A percentile compares a stretch with the other conserved stretches of the same genome.
These are phyloP conservation scores for Globisporangium solare DNA, from an alignment of 352 stramenopile genomes.

Conservation along the genomic window DNA sequence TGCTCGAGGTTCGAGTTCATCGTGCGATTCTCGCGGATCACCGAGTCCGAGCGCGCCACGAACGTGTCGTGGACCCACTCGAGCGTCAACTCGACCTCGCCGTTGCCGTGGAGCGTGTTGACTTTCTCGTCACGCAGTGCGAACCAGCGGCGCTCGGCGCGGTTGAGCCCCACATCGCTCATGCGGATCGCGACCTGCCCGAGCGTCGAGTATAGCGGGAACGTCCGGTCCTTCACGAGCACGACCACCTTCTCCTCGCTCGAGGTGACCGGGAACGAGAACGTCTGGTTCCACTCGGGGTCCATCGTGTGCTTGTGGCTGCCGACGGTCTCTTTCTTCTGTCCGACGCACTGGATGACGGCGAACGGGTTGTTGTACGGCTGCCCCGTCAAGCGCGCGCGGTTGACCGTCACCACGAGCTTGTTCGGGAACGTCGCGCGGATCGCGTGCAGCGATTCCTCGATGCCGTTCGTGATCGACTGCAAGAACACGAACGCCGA, in stretches of 20 bases:
- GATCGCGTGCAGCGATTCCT: slow-evolving; percentile 71
- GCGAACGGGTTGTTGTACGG: slow-evolving; percentile 87
- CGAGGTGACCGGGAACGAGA: slow-evolving; percentile 82
- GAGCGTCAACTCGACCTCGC: slow-evolving; percentile 85
- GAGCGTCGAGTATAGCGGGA: slow-evolving; percentile 72
- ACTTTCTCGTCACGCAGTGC: slow-evolving; percentile 70
- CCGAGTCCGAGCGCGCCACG: slow-evolving; percentile 82
- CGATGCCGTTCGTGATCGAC: slow-evolving; percentile 66
- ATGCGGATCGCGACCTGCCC: slow-evolving; percentile 73
- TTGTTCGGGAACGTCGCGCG: slow-evolving; percentile 86
- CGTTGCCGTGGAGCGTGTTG: slow-evolving; percentile 56
- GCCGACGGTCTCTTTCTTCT: slow-evolving; percentile 86
- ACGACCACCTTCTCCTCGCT: slow-evolving; percentile 65
- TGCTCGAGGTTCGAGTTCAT: slow-evolving; percentile 9
- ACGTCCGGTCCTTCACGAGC: slow-evolving; percentile 68
- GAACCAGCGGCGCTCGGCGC: slow-evolving; percentile 77
- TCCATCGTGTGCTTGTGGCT: slow-evolving; percentile 89
- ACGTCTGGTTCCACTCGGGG: slow-evolving; percentile 88
- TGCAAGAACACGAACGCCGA: slow-evolving; percentile 86
- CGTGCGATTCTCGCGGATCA: slow-evolving; percentile 66
- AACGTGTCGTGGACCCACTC: slow-evolving; percentile 90
- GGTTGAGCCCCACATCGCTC: slow-evolving; percentile 77
- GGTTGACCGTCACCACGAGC: slow-evolving; percentile 86
- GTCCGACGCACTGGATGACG: slow-evolving; percentile 67
- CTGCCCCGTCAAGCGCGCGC: slow-evolving; percentile 72